Conservation (phyloP, 306 rosid species). For the Begonia loranthoides region DNA sequence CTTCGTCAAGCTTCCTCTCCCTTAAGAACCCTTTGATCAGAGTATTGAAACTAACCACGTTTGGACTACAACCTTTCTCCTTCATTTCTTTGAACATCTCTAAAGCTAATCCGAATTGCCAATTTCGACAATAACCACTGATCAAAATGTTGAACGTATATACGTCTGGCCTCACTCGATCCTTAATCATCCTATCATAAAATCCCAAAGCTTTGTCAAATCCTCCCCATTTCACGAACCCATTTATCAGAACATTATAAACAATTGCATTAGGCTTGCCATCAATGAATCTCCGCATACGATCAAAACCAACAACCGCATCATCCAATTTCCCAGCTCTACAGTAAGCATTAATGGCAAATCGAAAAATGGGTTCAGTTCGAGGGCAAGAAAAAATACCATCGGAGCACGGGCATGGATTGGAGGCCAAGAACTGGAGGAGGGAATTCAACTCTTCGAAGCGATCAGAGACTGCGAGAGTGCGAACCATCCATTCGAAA, state of each 20-base stretch:
- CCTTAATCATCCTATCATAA: slow-evolving; percentile 31
- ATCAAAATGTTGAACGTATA: slow-evolving; percentile 82
- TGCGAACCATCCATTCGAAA: slow-evolving; percentile 62
- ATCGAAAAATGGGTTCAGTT: slow-evolving; percentile 40
- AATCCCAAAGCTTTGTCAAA: slow-evolving; percentile 37
- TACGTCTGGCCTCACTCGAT: slow-evolving; percentile 59
- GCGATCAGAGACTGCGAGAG: slow-evolving; percentile 50
- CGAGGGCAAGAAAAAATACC: slow-evolving; percentile 71
- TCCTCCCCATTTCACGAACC: slow-evolving; percentile 51
- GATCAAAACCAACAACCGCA: slow-evolving; percentile 39
- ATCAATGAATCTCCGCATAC: slow-evolving; percentile 53
- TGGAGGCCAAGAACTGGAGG: slow-evolving; percentile 35
- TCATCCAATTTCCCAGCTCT: slow-evolving; percentile 40
- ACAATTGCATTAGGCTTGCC: slow-evolving; percentile 45
- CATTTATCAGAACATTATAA: slow-evolving; percentile 56
- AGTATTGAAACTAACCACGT: slow-evolving; percentile 84
- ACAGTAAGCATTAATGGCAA: slow-evolving; percentile 42
- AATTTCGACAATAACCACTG: slow-evolving; percentile 56
- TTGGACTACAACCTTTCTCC: slow-evolving; percentile 59
- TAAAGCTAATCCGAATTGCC: slow-evolving; percentile 38
- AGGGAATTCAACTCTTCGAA: slow-evolving; percentile 38
- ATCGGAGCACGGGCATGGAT: slow-evolving; percentile 67
- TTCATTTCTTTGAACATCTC: slow-evolving; percentile 67
- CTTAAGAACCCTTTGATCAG: slow-evolving; percentile 75
- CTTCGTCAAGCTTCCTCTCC: slow-evolving; percentile 46